A percentile compares a stretch with the other conserved stretches of the same genome.
phyloP scores from a whole-genome alignment of 495 filamentous ascomycete genomes.

The Cladorrhinum samala region DNA sequence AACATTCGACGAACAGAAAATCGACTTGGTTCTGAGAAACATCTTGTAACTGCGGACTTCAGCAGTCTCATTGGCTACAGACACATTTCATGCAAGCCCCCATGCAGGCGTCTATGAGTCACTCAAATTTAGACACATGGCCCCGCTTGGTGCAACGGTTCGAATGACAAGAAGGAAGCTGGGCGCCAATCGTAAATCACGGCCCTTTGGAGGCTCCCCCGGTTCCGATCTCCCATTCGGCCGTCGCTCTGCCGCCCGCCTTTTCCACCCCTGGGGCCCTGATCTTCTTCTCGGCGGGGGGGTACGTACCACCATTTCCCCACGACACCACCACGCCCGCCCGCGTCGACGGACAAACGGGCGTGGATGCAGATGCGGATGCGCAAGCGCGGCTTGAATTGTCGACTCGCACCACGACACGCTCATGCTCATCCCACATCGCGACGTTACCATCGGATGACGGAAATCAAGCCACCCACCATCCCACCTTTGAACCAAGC shows the following conservation, averaged over 20 bases:
- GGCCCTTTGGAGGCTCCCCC: not conserved
- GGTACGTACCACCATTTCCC: not conserved
- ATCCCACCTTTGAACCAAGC: not conserved
- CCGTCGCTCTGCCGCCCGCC: not conserved
- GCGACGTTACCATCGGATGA: constrained; percentile 2
- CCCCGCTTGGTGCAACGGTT: constrained; percentile 13
- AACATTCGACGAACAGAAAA: constrained; percentile 14
- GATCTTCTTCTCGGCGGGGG: too few relatives aligned
- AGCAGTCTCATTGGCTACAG: constrained; percentile 17
- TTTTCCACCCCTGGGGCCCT: not conserved
- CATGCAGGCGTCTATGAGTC: constrained; percentile 26
- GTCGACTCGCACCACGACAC: constrained; percentile 10
- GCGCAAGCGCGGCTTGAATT: constrained; percentile 9
- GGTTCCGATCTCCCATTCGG: not conserved
- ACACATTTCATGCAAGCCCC: constrained; percentile 19
- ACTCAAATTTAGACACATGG: constrained; percentile 31
- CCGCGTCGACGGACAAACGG: too few relatives aligned
- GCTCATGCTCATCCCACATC: constrained; percentile 3
- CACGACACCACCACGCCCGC: not conserved
- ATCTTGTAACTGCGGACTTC: constrained; percentile 14
- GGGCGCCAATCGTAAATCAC: constrained; percentile 13
- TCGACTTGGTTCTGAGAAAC: constrained; percentile 21
- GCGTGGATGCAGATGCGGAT: not conserved
- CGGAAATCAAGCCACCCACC: constrained; percentile 9
- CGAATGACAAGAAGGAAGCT: not conserved